Conservation (phyloP, 2,329 filamentous ascomycete genomes). For the Dactylella cylindrospora region DNA sequence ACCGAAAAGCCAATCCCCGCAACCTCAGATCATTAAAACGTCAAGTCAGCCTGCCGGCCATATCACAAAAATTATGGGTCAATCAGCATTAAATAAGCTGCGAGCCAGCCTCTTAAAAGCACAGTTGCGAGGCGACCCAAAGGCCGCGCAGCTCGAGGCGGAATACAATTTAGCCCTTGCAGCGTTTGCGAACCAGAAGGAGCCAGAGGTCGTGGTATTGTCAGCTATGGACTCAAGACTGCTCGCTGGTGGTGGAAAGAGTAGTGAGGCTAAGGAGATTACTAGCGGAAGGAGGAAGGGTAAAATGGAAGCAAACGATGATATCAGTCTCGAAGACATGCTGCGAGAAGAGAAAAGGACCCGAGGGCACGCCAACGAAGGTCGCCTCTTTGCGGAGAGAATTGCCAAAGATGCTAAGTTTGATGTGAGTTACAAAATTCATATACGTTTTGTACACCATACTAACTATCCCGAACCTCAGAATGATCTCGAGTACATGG, state of each 20-base stretch:
- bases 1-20: slow-evolving; percentile 52
- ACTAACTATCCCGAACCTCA: slow-evolving; percentile 47
- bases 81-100: slow-evolving; percentile 80
- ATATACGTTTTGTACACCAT: not conserved
- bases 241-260: slow-evolving; percentile 66
- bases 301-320: slow-evolving; percentile 82
- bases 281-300: slow-evolving; percentile 83
- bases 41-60: slow-evolving; percentile 58
- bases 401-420: slow-evolving; percentile 93
- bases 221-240: slow-evolving; percentile 87
- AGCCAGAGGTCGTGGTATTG: slow-evolving; percentile 73
- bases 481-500: slow-evolving; percentile 92
- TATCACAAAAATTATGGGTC: slow-evolving; percentile 64
- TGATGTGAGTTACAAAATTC: slow-evolving; percentile 57
- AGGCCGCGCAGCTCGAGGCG: slow-evolving; percentile 74
- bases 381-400: slow-evolving; percentile 78
- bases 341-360: slow-evolving; percentile 89
- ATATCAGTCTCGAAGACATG: slow-evolving; percentile 98
- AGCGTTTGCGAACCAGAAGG: slow-evolving; percentile 60
- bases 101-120: slow-evolving; percentile 96
- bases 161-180: slow-evolving; percentile 78
- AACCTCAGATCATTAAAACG: slow-evolving; percentile 62
- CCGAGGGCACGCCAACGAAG: slow-evolving; percentile 74
- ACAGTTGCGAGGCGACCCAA: slow-evolving; percentile 74
- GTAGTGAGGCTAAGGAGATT: slow-evolving; percentile 75